These are phyloP conservation scores for Dothistroma pini DNA, from an alignment of 2,329 filamentous ascomycete genomes.

Conservation along the genomic window DNA sequence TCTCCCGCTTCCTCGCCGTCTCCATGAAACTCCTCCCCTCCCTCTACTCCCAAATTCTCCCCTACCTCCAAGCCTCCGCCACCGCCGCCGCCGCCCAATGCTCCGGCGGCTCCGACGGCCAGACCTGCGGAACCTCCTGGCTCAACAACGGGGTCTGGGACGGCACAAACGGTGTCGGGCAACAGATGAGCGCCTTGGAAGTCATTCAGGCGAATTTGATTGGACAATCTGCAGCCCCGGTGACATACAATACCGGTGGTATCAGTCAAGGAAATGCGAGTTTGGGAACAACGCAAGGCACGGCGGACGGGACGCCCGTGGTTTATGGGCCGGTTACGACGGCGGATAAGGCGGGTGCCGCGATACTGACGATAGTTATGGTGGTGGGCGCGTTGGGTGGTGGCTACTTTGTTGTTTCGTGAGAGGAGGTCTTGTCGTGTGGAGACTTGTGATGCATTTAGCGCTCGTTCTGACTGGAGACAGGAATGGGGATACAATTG, in stretches of 20 bases:
- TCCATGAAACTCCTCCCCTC: conserved; percentile 56
- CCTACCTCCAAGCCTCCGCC: conserved; percentile 50
- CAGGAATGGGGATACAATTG: no score
- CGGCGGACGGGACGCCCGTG: background rate
- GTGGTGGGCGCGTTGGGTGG: conserved; percentile 5
- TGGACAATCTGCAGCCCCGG: conserved; percentile 33
- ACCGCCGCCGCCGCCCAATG: conserved; percentile 52
- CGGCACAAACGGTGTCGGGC: conserved; percentile 48
- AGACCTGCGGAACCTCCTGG: conserved; percentile 43
- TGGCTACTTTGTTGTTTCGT: conserved; percentile 3
- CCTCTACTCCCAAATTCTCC: conserved; percentile 45
- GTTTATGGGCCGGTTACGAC: conserved; percentile 25
- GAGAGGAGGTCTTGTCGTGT: background rate
- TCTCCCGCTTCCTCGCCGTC: conserved; percentile 49
- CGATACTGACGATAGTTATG: conserved; percentile 19
- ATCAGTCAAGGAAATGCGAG: conserved; percentile 16
- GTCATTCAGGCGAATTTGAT: conserved; percentile 43
- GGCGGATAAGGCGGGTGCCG: conserved; percentile 19
- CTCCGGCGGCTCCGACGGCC: conserved; percentile 43
- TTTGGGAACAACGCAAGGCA: conserved; percentile 9
- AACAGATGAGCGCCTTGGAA: conserved; percentile 53
- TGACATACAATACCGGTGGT: conserved; percentile 46
- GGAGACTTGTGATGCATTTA: background rate
- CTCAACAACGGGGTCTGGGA: conserved; percentile 40
- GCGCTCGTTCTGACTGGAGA: background rate